Conservation (phyloP, 495 filamentous ascomycete genomes). For the Podospora didyma region DNA sequence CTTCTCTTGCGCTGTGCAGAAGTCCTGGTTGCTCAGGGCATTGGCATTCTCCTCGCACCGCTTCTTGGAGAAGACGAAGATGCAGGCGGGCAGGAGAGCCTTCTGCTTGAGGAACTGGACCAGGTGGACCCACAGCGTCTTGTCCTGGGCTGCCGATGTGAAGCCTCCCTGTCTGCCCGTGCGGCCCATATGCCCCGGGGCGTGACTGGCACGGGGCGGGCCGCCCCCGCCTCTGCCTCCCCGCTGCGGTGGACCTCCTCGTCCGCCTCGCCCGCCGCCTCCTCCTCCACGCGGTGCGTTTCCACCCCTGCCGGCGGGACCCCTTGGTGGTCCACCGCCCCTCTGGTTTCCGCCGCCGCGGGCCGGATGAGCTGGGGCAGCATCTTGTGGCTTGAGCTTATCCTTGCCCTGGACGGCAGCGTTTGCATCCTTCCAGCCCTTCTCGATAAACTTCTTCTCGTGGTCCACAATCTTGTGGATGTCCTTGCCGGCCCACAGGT, state of each 20-base stretch:
- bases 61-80: slow-evolving; percentile 98
- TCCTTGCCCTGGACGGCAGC: slow-evolving; percentile 77
- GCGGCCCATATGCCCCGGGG: slow-evolving; percentile 79
- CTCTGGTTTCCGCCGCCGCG: slow-evolving; percentile 48
- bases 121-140: slow-evolving; percentile 94
- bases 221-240: slow-evolving; percentile 60
- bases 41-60: slow-evolving; percentile 96
- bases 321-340: no score
- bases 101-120: slow-evolving; percentile 86
- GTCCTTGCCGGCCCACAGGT: slow-evolving; percentile 86
- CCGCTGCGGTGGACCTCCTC: slow-evolving; percentile 54
- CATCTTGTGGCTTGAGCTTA: slow-evolving; percentile 59
- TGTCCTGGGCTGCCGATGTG: slow-evolving; percentile 86
- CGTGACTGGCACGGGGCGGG: slow-evolving; percentile 53
- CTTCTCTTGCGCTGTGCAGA: slow-evolving; percentile 87
- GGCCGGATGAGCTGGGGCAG: slow-evolving; percentile 37
- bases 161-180: slow-evolving; percentile 78
- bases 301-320: slow-evolving; percentile 41
- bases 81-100: slow-evolving; percentile 82
- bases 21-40: slow-evolving; percentile 90
- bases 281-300: slow-evolving; percentile 48
- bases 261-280: slow-evolving; percentile 45
- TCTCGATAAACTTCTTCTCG: slow-evolving; percentile 84
- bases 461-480: slow-evolving; percentile 93
- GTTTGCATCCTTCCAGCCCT: slow-evolving; percentile 93